A percentile compares a stretch with the other conserved stretches of the same genome.
Conservation (phyloP, 805 yeast genomes). For the Grigorovia transvaalensis region DNA sequence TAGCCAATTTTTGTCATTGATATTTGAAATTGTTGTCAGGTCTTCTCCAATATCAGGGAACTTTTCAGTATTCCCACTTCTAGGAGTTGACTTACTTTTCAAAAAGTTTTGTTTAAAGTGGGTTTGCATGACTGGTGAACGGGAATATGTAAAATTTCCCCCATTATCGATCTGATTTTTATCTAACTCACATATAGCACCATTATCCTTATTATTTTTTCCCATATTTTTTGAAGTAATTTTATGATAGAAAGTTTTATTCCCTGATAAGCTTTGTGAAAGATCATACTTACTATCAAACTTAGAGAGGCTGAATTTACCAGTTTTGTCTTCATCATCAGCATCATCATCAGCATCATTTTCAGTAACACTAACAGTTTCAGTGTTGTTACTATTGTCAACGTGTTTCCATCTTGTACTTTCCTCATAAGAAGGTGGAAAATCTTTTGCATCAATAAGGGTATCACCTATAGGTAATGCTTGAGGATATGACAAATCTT, state of each 20-base stretch:
- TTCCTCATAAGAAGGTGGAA: slow-evolving; percentile 4
- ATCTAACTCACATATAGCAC: not conserved
- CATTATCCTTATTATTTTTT: not conserved
- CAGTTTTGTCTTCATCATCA: not conserved
- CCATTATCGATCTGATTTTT: not conserved
- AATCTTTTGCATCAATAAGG: not conserved
- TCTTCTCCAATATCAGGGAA: slow-evolving; percentile 11
- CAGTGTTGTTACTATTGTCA: not conserved
- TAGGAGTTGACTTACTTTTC: not conserved
- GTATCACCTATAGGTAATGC: slow-evolving; percentile 37
- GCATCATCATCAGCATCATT: not conserved
- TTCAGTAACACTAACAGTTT: not conserved
- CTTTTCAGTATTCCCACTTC: not conserved
- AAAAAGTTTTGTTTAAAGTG: not conserved
- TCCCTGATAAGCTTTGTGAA: too few relatives aligned
- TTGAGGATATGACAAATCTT: slow-evolving; percentile 48
- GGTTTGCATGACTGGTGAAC: not conserved
- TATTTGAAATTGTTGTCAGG: slow-evolving; percentile 27
- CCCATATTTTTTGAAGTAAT: too few relatives aligned
- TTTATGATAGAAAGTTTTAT: too few relatives aligned
- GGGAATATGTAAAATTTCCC: not conserved
- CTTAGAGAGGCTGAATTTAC: too few relatives aligned
- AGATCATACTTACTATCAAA: too few relatives aligned
- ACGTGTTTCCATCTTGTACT: not conserved
- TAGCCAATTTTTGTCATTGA: slow-evolving; percentile 19